Evolutionary conservation across 306 rosid genomes (phyloP).

Genomic region (Nissolia schottii): DNA sequence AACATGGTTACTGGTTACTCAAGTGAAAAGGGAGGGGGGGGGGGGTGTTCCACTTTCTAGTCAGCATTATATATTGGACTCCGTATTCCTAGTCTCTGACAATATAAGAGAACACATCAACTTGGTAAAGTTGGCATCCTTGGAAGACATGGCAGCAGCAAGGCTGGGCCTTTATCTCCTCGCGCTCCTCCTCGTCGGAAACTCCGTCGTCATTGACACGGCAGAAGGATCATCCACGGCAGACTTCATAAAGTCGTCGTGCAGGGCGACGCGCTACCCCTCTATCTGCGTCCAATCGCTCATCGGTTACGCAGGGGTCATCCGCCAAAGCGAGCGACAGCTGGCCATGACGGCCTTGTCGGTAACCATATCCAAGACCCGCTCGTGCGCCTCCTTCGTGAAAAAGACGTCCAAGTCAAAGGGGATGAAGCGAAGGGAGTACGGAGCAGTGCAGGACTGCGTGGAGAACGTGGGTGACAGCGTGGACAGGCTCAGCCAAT

Average conservation of each 20-base stretch:
- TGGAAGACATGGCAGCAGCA: constrained; percentile 36
- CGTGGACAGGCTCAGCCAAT: constrained; percentile 51
- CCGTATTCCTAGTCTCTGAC: background rate
- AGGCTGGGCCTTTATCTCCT: constrained; percentile 29
- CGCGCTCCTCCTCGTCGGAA: constrained; percentile 10
- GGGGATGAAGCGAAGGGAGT: constrained; percentile 45
- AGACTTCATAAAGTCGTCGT: constrained; percentile 56
- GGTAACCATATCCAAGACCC: constrained; percentile 54
- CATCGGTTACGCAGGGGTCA: constrained; percentile 35
- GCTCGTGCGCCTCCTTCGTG: constrained; percentile 43
- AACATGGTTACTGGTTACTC: no score
- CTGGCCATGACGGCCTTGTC: constrained; percentile 59
- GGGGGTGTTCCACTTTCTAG: background rate
- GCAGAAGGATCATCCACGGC: constrained; percentile 26
- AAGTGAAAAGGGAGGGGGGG: no score
- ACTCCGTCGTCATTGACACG: constrained; percentile 21
- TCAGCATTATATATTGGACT: constrained; percentile 19
- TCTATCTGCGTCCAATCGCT: constrained; percentile 51
- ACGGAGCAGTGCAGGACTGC: constrained; percentile 64
- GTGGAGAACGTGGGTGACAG: constrained; percentile 67
- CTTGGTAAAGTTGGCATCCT: background rate
- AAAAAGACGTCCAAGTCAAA: constrained; percentile 35
- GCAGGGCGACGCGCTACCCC: constrained; percentile 60
- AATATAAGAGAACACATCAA: background rate
- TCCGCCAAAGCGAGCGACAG: constrained; percentile 46